Percentiles rank a stretch among this genome's conserved stretches.
phyloP scores from a whole-genome alignment of 2,329 filamentous ascomycete species.

The Pochonia chlamydosporia region DNA sequence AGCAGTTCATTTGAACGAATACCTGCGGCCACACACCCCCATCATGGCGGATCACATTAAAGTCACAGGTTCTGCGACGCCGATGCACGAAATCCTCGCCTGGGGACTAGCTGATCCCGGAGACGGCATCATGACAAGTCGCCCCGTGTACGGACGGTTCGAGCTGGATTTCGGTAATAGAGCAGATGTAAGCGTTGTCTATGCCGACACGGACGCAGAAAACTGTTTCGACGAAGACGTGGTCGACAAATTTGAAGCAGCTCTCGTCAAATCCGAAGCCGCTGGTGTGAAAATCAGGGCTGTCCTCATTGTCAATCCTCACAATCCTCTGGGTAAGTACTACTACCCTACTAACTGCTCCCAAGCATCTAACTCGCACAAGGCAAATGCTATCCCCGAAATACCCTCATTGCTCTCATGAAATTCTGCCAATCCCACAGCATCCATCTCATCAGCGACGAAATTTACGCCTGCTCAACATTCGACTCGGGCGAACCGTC shows the following conservation, averaged over 20 bases:
- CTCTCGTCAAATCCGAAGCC: slow-evolving; percentile 26
- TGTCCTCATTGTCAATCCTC: slow-evolving; percentile 46
- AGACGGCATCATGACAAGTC: slow-evolving; percentile 32
- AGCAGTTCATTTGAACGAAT: slow-evolving; percentile 31
- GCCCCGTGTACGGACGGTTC: slow-evolving; percentile 43
- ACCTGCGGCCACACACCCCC: slow-evolving; percentile 24
- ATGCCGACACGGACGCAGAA: slow-evolving; percentile 35
- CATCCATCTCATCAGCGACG: slow-evolving; percentile 51
- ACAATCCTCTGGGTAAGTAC: slow-evolving; percentile 42
- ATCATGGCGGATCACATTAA: slow-evolving; percentile 26
- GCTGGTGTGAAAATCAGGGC: slow-evolving; percentile 35
- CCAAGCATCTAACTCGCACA: slow-evolving; percentile 9
- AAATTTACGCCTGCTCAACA: slow-evolving; percentile 50
- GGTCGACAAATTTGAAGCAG: slow-evolving; percentile 39
- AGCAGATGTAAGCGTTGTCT: slow-evolving; percentile 36
- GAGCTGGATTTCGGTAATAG: slow-evolving; percentile 41
- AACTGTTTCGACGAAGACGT: slow-evolving; percentile 38
- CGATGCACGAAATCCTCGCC: slow-evolving; percentile 33
- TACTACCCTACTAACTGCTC: slow-evolving; percentile 5
- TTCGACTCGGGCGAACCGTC: slow-evolving; percentile 31
- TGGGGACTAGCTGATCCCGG: slow-evolving; percentile 32
- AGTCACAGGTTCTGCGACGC: slow-evolving; percentile 29
- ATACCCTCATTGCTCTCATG: slow-evolving; percentile 37
- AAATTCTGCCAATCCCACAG: slow-evolving; percentile 41
- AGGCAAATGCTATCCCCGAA: slow-evolving; percentile 37